Conservation (phyloP, 2,329 filamentous ascomycete species). For the Colletotrichum incanum region DNA sequence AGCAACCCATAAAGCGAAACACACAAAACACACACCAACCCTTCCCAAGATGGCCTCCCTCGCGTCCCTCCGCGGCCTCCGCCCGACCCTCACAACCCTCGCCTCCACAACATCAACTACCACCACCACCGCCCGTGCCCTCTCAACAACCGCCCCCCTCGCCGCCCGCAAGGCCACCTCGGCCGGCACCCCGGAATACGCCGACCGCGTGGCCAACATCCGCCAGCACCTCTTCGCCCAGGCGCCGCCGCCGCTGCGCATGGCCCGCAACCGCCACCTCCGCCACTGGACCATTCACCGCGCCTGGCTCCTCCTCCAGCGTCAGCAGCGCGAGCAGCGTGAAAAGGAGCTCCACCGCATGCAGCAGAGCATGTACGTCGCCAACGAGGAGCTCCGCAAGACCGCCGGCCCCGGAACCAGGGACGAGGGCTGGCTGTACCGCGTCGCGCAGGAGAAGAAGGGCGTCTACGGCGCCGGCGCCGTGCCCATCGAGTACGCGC, state of each 20-base stretch:
- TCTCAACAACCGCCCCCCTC: constrained; percentile 49
- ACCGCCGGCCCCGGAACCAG: constrained; percentile 70
- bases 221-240: constrained; percentile 65
- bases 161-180: constrained; percentile 47
- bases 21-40: background rate
- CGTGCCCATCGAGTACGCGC: constrained; percentile 93
- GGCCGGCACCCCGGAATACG: constrained; percentile 54
- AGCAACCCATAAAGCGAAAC: background rate
- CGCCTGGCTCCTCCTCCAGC: constrained; percentile 88
- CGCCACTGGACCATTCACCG: constrained; percentile 99
- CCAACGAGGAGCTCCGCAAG: constrained; percentile 86
- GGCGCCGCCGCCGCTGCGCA: constrained; percentile 81
- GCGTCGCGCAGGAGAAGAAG: constrained; percentile 92
- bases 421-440: constrained; percentile 82
- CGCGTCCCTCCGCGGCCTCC: constrained; percentile 50
- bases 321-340: constrained; percentile 75
- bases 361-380: constrained; percentile 86
- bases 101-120: constrained; percentile 26
- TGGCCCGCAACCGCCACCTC: constrained; percentile 88
- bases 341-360: constrained; percentile 82
- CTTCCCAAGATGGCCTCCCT: constrained; percentile 19
- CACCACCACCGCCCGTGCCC: constrained; percentile 41
- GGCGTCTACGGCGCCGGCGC: constrained; percentile 81
- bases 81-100: constrained; percentile 46
- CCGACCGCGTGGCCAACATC: constrained; percentile 61